phyloP scores from a whole-genome alignment of 352 stramenopile genomes.

The Phytophthora chlamydospora region DNA sequence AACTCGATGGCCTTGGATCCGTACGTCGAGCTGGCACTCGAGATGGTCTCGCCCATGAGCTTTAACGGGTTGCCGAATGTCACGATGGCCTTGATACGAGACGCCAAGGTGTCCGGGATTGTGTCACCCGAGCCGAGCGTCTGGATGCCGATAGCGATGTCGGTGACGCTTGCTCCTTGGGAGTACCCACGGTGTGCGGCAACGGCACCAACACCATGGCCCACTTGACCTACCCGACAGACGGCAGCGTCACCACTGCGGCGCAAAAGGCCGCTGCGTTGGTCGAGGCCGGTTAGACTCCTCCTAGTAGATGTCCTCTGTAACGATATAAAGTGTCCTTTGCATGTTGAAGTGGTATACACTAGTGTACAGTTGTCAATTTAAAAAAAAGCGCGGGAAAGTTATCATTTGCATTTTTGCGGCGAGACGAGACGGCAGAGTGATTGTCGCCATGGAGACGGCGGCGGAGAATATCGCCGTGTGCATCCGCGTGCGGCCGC shows the following conservation, averaged over 20 bases:
- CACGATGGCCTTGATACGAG: constrained; percentile 43
- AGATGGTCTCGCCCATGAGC: constrained; percentile 31
- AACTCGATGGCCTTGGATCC: constrained; percentile 39
- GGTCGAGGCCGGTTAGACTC: constrained; percentile 3
- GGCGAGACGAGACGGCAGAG: no score
- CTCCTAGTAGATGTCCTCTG: no score
- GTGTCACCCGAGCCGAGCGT: constrained; percentile 28
- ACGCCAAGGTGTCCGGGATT: constrained; percentile 25
- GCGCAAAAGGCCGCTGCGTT: constrained; percentile 31
- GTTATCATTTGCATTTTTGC: not conserved
- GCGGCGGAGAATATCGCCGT: constrained; percentile 80
- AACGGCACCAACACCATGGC: constrained; percentile 37
- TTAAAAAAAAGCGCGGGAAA: no score
- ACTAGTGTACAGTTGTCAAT: no score
- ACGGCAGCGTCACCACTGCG: constrained; percentile 34
- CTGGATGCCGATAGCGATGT: constrained; percentile 39
- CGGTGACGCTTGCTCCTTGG: constrained; percentile 38
- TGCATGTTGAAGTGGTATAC: no score
- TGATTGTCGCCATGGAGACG: constrained; percentile 5
- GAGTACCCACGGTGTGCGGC: constrained; percentile 45
- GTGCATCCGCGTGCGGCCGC: constrained; percentile 80
- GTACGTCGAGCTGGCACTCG: constrained; percentile 30
- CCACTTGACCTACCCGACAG: constrained; percentile 34
- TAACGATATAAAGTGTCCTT: no score
- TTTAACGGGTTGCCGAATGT: constrained; percentile 44